A percentile compares a stretch with the other conserved stretches of the same genome.
These are phyloP conservation scores for Lachnellula suecica DNA, from an alignment of 2,329 filamentous ascomycete genomes.

Conservation along the genomic window DNA sequence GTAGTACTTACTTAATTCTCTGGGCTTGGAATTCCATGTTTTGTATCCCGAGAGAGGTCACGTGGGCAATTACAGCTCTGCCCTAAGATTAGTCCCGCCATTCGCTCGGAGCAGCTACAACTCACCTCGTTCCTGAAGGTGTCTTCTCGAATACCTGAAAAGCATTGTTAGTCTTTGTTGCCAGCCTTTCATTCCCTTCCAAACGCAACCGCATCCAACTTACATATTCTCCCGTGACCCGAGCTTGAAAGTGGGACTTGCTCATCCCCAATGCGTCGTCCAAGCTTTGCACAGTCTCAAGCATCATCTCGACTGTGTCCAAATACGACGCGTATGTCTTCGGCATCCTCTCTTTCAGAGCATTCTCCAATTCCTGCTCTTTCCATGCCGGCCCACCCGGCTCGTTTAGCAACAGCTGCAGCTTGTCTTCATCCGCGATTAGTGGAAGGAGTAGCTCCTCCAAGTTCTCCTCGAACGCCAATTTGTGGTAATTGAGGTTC, in stretches of 20 bases:
- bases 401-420: conserved; percentile 6
- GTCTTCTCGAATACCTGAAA: background rate
- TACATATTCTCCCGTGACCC: conserved; percentile 8
- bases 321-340: conserved; percentile 15
- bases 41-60: conserved; percentile 2
- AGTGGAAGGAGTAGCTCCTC: conserved; percentile 16
- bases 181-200: too few species aligned
- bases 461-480: conserved; percentile 14
- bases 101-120: too few species aligned
- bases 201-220: too few species aligned
- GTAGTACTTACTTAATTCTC: too few species aligned
- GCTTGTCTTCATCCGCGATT: conserved; percentile 14
- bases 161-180: background rate
- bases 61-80: background rate
- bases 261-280: conserved; percentile 13
- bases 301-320: conserved; percentile 16
- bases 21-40: conserved; percentile 6
- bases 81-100: too few species aligned
- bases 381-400: conserved; percentile 14
- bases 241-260: conserved; percentile 14
- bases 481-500: conserved; percentile 14
- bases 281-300: conserved; percentile 8
- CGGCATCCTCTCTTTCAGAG: conserved; percentile 14
- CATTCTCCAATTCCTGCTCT: conserved; percentile 9
- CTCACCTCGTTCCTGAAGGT: background rate